A percentile compares a stretch with the other conserved stretches of the same genome.
phyloP scores from a whole-genome alignment of 2,329 filamentous ascomycete genomes.

The Juglanconis oblonga region DNA sequence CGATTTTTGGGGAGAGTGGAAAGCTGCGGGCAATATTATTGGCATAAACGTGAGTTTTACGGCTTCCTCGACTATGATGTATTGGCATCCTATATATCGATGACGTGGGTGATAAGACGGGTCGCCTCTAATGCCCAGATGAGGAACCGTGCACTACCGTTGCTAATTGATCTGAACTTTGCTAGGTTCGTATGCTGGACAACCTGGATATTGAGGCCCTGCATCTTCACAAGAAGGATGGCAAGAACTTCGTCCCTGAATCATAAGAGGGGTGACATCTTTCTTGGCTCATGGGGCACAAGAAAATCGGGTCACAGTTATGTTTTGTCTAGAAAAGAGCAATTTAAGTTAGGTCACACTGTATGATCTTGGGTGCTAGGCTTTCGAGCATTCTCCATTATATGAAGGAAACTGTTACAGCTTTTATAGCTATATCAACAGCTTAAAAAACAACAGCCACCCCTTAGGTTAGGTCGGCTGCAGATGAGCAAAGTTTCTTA shows the following conservation, averaged over 20 bases:
- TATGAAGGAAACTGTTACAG: no score
- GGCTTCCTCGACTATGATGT: not conserved
- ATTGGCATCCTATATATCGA: not conserved
- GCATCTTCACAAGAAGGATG: constrained; percentile 11
- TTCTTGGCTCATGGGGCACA: no score
- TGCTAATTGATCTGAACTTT: not conserved
- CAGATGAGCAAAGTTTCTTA: no score
- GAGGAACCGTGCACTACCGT: not conserved
- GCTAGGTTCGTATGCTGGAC: constrained; percentile 10
- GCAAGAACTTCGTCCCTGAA: constrained; percentile 2
- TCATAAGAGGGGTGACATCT: not conserved
- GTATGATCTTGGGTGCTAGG: no score
- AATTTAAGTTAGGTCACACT: no score
- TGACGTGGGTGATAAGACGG: no score
- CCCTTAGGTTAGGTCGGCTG: no score
- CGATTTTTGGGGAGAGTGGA: constrained; percentile 9
- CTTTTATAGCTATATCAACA: no score
- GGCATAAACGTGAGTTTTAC: constrained; percentile 12
- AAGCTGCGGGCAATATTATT: constrained; percentile 10
- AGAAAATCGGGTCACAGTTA: no score
- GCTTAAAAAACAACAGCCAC: no score
- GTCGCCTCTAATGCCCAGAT: not conserved
- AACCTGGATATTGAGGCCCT: constrained; percentile 8
- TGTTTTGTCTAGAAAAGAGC: no score
- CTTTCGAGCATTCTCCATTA: no score